Conservation (phyloP, 2,329 filamentous ascomycete genomes). For the Calonectria crousiana region DNA sequence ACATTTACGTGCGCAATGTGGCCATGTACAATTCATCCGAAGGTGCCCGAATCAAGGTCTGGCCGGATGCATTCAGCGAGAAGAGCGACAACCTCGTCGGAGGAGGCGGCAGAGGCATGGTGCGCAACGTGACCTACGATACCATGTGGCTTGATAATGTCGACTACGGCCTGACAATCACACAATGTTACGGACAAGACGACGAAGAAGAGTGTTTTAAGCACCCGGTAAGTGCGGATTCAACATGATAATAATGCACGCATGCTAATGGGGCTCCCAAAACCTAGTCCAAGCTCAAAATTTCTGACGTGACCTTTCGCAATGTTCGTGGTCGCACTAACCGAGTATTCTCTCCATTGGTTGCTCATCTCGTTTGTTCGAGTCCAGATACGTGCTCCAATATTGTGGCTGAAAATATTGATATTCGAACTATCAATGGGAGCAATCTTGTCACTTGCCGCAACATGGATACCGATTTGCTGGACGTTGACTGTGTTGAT, state of each 20-base stretch:
- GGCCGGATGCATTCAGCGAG: conserved; percentile 62
- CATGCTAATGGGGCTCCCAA: neutral
- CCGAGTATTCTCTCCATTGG: neutral
- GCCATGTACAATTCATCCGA: conserved; percentile 69
- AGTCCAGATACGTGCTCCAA: neutral
- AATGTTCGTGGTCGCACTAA: neutral
- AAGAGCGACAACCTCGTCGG: conserved; percentile 19
- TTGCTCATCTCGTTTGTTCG: conserved; percentile 3
- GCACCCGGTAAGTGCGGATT: neutral
- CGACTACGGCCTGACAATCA: conserved; percentile 22
- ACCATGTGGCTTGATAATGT: conserved; percentile 25
- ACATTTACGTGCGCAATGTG: conserved; percentile 71
- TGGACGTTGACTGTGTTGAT: neutral
- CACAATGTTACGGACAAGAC: conserved; percentile 21
- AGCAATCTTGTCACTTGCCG: neutral
- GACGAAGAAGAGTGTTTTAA: conserved; percentile 22
- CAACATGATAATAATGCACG: too few species aligned
- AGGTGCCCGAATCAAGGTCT: conserved; percentile 79
- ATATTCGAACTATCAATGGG: neutral
- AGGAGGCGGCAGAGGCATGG: conserved; percentile 17
- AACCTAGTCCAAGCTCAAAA: neutral
- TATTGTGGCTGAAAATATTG: neutral
- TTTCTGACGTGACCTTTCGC: conserved; percentile 2
- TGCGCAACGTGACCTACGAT: conserved; percentile 21
- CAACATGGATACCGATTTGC: neutral